These are phyloP conservation scores for Rhodotorula mucilaginosa DNA, from an alignment of 1,284 basidiomycete species.

Conservation along the genomic window DNA sequence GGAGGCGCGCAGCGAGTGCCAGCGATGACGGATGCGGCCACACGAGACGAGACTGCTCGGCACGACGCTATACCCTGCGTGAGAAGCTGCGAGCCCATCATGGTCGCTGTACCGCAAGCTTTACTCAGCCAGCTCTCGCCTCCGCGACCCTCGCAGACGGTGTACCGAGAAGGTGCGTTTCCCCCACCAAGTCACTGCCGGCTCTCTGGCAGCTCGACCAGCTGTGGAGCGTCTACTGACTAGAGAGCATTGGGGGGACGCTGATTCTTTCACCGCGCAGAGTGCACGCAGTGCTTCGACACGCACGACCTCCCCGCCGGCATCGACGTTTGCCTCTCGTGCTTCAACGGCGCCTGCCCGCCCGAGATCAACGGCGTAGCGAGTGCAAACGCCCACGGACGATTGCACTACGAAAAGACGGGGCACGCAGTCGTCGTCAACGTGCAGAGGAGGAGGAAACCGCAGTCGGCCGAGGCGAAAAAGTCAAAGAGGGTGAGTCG, in stretches of 20 bases:
- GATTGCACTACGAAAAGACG: constrained; percentile 65
- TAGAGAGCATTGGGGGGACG: neutral
- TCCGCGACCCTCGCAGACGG: constrained; percentile 28
- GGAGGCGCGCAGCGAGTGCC: neutral
- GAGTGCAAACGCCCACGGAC: constrained; percentile 65
- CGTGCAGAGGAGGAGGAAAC: constrained; percentile 71
- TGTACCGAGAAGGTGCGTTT: constrained; percentile 26
- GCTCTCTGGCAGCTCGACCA: neutral
- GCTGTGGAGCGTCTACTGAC: no score
- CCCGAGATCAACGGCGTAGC: constrained; percentile 18
- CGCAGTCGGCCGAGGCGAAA: constrained; percentile 46
- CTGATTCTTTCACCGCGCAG: constrained; percentile 45
- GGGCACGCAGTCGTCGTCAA: constrained; percentile 78
- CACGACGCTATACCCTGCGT: no score
- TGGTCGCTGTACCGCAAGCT: constrained; percentile 1
- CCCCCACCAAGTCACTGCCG: neutral
- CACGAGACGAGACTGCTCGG: no score
- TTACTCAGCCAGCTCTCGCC: constrained; percentile 1
- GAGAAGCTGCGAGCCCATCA: neutral
- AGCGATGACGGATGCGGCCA: no score
- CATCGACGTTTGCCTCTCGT: constrained; percentile 83
- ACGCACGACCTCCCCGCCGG: constrained; percentile 74
- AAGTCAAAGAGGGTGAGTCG: constrained; percentile 63
- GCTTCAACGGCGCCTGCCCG: constrained; percentile 90
- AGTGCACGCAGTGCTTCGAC: constrained; percentile 96